Conservation (phyloP, 495 filamentous ascomycete species). For the Aspergillus sclerotiicarbonarius region DNA sequence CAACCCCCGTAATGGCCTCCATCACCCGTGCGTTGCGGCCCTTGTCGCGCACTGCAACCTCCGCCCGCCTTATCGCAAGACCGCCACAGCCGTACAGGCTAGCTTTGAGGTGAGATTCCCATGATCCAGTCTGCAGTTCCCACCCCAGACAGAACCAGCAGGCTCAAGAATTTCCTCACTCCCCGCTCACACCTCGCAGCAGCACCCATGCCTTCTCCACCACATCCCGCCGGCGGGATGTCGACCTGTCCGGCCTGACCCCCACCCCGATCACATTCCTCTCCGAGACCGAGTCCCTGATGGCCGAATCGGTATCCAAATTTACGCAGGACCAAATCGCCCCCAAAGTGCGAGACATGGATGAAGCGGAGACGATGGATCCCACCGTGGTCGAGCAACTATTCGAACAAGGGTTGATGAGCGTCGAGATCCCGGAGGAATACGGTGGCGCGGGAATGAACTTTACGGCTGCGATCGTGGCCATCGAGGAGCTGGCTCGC, state of each 20-base stretch:
- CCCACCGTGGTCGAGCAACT: conserved; percentile 80
- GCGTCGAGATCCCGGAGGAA: conserved; percentile 95
- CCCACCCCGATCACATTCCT: conserved; percentile 93
- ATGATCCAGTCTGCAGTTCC: neutral
- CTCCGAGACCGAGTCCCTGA: conserved; percentile 84
- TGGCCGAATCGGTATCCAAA: conserved; percentile 87
- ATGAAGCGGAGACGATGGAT: conserved; percentile 96
- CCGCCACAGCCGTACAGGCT: conserved; percentile 37
- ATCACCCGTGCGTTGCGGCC: conserved; percentile 67
- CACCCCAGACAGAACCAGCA: neutral
- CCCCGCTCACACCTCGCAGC: conserved; percentile 20
- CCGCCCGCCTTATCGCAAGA: conserved; percentile 45
- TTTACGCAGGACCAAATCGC: conserved; percentile 85
- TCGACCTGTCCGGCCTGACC: conserved; percentile 66
- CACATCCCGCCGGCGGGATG: conserved; percentile 56
- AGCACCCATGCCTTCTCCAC: conserved; percentile 70
- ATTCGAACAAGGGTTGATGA: conserved; percentile 98
- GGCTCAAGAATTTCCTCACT: neutral
- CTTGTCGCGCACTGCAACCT: conserved; percentile 56
- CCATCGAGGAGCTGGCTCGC: conserved; percentile 93
- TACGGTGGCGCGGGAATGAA: conserved; percentile 97
- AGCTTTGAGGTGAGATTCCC: conserved; percentile 40
- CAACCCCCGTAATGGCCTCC: conserved; percentile 58
- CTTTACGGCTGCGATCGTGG: conserved; percentile 93
- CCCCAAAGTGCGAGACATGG: conserved; percentile 95